phyloP scores from a whole-genome alignment of 306 rosid species.

The Hippophae gyantsensis region DNA sequence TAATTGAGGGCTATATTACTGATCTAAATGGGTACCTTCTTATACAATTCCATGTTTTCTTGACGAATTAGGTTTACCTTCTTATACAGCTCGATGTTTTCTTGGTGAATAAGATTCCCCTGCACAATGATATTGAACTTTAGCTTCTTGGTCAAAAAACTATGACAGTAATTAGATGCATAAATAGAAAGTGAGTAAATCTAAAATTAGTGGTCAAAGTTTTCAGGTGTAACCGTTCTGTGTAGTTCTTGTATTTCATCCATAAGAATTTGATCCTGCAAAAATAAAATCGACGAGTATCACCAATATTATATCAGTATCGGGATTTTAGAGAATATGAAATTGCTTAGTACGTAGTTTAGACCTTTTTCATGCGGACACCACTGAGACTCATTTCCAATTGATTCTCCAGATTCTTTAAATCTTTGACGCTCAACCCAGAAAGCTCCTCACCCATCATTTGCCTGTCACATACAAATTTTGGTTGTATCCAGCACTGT shows the following conservation, averaged over 20 bases:
- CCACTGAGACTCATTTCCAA: slow-evolving; percentile 69
- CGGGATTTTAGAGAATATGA: slow-evolving; percentile 7
- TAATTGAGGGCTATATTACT: slow-evolving; percentile 17
- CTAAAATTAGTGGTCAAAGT: slow-evolving; percentile 14
- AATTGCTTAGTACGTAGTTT: background rate
- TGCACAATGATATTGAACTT: slow-evolving; percentile 26
- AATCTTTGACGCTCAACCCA: slow-evolving; percentile 54
- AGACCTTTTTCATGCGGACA: slow-evolving; percentile 71
- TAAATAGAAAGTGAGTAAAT: slow-evolving; percentile 1
- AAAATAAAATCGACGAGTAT: slow-evolving; percentile 11
- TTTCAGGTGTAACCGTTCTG: slow-evolving; percentile 56
- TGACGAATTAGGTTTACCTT: slow-evolving; percentile 64
- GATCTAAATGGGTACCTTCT: slow-evolving; percentile 32
- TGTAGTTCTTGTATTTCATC: slow-evolving; percentile 78
- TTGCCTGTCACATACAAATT: slow-evolving; percentile 35
- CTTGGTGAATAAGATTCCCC: slow-evolving; percentile 73
- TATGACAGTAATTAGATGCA: background rate
- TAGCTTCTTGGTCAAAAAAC: background rate
- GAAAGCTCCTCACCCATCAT: slow-evolving; percentile 92
- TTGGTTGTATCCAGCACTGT: no score
- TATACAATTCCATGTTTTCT: slow-evolving; percentile 52
- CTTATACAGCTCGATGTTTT: slow-evolving; percentile 58
- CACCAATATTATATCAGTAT: background rate
- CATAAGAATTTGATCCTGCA: slow-evolving; percentile 65
- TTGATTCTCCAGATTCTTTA: slow-evolving; percentile 63